Base-by-base conservation (phyloP, 1,284 basidiomycete species). In the Cryptococcus sp. region DNA sequence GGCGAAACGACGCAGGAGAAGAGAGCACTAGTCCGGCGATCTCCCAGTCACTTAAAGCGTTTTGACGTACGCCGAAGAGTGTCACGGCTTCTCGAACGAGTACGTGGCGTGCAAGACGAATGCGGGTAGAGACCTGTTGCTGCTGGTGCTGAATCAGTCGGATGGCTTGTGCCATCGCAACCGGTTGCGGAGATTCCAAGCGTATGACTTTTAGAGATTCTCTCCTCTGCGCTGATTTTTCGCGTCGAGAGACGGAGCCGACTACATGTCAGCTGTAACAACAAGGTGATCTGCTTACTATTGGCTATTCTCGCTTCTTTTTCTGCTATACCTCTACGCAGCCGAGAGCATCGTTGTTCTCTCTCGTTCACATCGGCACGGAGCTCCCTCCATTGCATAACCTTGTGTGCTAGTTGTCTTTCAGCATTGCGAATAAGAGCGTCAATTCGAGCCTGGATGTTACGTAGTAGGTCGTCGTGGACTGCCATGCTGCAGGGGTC, bases 11-110 rank as follows among this genome's bases (percentile, higher is more conserved):
- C 25, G 70, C 67, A 2, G 73, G 68, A n/a, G 56, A 22, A 0
- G 72, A 71, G 3, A 76, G 52, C 5, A 59, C 46, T 15, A 73
- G 39, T 5, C 69, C 69, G 1, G 74, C 75, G 20, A 77, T 75
- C 52, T 67, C 62, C 74, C 73, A 74, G 1, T 62, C 68, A 8
- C 55, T 53, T 6, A n/a, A 35, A 17, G 41, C 4, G 6, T 58
- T 55, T 41, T 64, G 61, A 8, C 50, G 53, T 6, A 77, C 47
- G 16, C 74, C 71, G 58, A 77, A 75, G 1, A 76, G 67, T 5
- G 59, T 59, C 39, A 74, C 60, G 3, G 70, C 73, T 61, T 77
- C 76, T 15, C 61, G 58, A 1, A 73, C 66, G 4, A 77, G 58
- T 1, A 77, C 73, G 11, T 59, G 56, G 6, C 76, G 40, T 2